Base-by-base conservation (phyloP, 139 green algal genomes). In the Coelastrella sp. region DNA sequence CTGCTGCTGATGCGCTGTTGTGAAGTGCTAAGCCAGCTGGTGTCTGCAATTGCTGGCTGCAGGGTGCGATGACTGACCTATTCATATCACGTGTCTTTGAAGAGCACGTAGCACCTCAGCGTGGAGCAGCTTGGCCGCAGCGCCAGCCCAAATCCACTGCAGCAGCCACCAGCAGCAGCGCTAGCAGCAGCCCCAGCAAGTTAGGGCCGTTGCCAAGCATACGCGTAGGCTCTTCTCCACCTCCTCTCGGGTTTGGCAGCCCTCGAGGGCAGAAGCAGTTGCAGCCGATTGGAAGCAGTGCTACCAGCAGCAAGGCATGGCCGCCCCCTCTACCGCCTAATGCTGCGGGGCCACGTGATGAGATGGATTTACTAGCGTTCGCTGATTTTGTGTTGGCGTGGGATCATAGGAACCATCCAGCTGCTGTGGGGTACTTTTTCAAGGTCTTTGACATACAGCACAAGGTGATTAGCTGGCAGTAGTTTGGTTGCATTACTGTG, bases 361-460 rank as follows among this genome's bases (percentile, higher is more conserved):
- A 95, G 89, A 97, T 97, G 96, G 94, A 95, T 91, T 92, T 97
- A 68, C 17, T 94, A 32, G 94, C 93, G 14, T 98, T 97, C 83
- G 92, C 95, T 11, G 92, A 95, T 76, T 98, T 98, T 90, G 91
- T 96, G 80, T 90, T 97, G 80, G 95, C 96, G 0, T 98, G 96
- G 96, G 95, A 97, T 89, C 89, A 95, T 91, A 90, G 95, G 11
- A 78, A 87, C 7, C 86, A 90, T 23, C 92, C 93, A 0, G 92
- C 92, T 2, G 91, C 92, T 20, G 90, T 97, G 65, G 87, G 89
- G 47, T 98, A 97, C 94, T 96, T 98, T 88, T 98, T 97, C 86
- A 88, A 92, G 1, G 89, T 96, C 7, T 93, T 97, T n/a, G 95
- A 98, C 94, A 87, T 97, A 60, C 83, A 96, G 60, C 93, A 94